Percentiles rank a stretch among this genome's conserved stretches.
Conservation (phyloP, 768 basidiomycete genomes). For the Suillus alpinus region DNA sequence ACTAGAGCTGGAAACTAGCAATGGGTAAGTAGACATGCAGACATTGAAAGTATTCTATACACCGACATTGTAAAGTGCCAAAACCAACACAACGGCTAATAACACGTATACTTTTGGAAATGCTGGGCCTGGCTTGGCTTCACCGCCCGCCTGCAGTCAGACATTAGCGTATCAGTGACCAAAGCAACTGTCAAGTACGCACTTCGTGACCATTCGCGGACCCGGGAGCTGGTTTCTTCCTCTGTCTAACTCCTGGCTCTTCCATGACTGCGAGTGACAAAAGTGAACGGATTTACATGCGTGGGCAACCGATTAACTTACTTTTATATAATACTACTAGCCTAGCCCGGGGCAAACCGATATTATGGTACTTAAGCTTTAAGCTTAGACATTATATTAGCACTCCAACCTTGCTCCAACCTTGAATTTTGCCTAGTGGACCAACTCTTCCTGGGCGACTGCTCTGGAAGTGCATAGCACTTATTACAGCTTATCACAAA, state of each 20-base stretch:
- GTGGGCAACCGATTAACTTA: background rate
- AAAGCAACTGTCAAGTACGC: background rate
- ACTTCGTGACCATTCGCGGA: conserved; percentile 9
- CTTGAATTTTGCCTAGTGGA: background rate
- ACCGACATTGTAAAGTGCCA: conserved; percentile 21
- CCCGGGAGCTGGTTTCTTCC: conserved; percentile 11
- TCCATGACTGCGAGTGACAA: conserved; percentile 8
- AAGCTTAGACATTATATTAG: too few species aligned
- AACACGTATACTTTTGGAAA: conserved; percentile 12
- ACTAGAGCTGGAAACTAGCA: conserved; percentile 15
- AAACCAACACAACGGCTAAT: conserved; percentile 1
- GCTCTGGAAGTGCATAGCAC: too few species aligned
- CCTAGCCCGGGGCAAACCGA: background rate
- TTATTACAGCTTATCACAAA: background rate
- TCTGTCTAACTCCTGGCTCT: conserved; percentile 21
- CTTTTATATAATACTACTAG: too few species aligned
- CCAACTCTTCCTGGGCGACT: too few species aligned
- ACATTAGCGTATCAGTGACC: background rate
- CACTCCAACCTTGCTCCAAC: too few species aligned
- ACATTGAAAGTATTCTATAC: background rate
- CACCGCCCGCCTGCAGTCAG: conserved; percentile 7
- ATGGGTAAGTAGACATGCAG: background rate
- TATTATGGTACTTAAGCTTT: background rate
- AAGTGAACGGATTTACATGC: background rate
- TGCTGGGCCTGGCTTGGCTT: background rate